These are phyloP conservation scores for Pythium grandisporangium DNA, from an alignment of 352 stramenopile species.

Conservation along the genomic window DNA sequence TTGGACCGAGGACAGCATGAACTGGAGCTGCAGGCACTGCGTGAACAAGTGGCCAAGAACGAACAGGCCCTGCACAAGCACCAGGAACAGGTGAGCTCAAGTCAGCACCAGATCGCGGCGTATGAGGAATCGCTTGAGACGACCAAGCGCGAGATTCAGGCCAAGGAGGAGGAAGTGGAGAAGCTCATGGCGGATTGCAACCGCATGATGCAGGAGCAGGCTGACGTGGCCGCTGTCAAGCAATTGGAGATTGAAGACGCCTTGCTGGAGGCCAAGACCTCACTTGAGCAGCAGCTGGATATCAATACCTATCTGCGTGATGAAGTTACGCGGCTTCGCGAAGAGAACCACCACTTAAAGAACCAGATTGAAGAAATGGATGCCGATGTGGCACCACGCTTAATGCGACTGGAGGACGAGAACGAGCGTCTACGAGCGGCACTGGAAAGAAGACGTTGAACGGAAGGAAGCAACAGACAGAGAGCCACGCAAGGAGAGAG, in stretches of 20 bases:
- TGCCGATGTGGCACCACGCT: slow-evolving; percentile 70
- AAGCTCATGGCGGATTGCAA: slow-evolving; percentile 79
- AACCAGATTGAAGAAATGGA: slow-evolving; percentile 85
- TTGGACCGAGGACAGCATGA: slow-evolving; percentile 41
- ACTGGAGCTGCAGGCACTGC: slow-evolving; percentile 63
- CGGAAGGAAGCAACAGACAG: too few relatives aligned
- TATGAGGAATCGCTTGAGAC: slow-evolving; percentile 61
- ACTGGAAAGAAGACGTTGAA: too few relatives aligned
- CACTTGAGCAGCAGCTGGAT: slow-evolving; percentile 75
- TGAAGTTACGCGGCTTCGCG: slow-evolving; percentile 67
- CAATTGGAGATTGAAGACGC: slow-evolving; percentile 81
- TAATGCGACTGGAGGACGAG: slow-evolving; percentile 78
- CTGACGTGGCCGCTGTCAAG: slow-evolving; percentile 63
- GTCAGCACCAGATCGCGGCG: slow-evolving; percentile 47
- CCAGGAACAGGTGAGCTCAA: slow-evolving; percentile 58
- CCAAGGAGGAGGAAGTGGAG: slow-evolving; percentile 77
- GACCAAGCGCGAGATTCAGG: slow-evolving; percentile 52
- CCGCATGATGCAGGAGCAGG: slow-evolving; percentile 80
- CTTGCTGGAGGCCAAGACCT: slow-evolving; percentile 75
- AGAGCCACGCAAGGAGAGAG: too few relatives aligned
- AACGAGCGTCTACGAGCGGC: slow-evolving; percentile 55
- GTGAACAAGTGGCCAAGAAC: slow-evolving; percentile 58
- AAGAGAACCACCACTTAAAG: slow-evolving; percentile 80
- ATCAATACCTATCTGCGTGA: slow-evolving; percentile 81
- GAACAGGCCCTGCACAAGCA: slow-evolving; percentile 54